Evolutionary conservation across 2,329 filamentous ascomycete genomes (phyloP).

Genomic region (Phialocephala subalpina): DNA sequence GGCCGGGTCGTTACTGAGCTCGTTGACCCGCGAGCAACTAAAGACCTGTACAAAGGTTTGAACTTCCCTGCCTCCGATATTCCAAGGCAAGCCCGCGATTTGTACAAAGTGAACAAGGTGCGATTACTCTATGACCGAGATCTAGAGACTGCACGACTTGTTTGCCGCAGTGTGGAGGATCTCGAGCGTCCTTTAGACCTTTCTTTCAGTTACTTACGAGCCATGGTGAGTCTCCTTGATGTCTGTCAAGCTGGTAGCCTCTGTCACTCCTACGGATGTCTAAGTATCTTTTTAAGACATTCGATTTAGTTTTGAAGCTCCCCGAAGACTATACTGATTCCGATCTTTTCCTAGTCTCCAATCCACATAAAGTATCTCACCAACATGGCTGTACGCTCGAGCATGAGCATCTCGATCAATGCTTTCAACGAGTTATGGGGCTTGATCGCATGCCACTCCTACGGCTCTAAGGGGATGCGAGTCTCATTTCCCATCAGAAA

Average conservation of each 20-base stretch:
- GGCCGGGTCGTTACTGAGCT: constrained; percentile 88
- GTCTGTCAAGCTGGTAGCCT: neutral
- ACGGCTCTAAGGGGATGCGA: constrained; percentile 81
- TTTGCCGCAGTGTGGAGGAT: constrained; percentile 79
- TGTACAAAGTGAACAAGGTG: constrained; percentile 91
- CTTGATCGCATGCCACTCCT: constrained; percentile 85
- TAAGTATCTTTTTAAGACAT: neutral
- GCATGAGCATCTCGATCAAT: constrained; percentile 94
- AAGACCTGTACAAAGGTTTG: constrained; percentile 85
- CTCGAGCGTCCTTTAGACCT: constrained; percentile 80
- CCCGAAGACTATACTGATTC: neutral
- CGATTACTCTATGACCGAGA: constrained; percentile 87
- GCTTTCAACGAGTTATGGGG: constrained; percentile 89
- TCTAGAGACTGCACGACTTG: constrained; percentile 78
- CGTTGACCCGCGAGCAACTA: constrained; percentile 80
- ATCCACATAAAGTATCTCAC: constrained; percentile 87
- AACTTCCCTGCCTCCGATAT: constrained; percentile 91
- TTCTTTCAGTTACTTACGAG: constrained; percentile 74
- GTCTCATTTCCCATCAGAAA: constrained; percentile 91
- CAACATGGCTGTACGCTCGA: constrained; percentile 92
- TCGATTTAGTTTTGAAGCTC: too few species aligned
- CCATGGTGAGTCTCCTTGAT: constrained; percentile 61
- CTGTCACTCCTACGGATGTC: neutral
- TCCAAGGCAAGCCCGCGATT: constrained; percentile 83
- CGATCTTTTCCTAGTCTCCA: constrained; percentile 59